Conservation (phyloP, 2,329 filamentous ascomycete genomes). For the Ceratocystis huliohia region DNA sequence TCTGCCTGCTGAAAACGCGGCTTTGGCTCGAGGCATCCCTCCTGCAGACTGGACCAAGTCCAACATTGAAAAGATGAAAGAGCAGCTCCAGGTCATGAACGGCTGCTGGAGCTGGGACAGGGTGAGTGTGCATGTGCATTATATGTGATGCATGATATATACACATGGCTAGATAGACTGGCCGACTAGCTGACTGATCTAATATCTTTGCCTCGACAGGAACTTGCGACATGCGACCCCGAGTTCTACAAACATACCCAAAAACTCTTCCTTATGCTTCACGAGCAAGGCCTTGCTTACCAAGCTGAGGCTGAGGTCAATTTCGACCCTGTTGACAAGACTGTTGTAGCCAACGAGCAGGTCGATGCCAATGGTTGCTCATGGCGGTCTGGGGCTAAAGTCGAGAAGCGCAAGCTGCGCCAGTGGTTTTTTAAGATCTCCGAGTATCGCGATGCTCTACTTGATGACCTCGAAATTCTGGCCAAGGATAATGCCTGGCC, state of each 20-base stretch:
- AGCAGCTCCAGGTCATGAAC: slow-evolving; percentile 66
- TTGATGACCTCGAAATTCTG: slow-evolving; percentile 57
- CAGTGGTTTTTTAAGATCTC: slow-evolving; percentile 90
- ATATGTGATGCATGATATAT: too few relatives aligned
- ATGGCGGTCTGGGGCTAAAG: slow-evolving; percentile 76
- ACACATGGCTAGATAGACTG: too few relatives aligned
- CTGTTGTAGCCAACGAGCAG: slow-evolving; percentile 84
- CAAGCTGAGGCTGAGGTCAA: slow-evolving; percentile 76
- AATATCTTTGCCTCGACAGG: slow-evolving; percentile 35
- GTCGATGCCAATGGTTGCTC: slow-evolving; percentile 76
- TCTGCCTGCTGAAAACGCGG: slow-evolving; percentile 80
- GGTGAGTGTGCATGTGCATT: slow-evolving; percentile 38
- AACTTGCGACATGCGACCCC: slow-evolving; percentile 73
- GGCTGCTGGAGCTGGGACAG: slow-evolving; percentile 71
- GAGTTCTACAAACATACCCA: slow-evolving; percentile 85
- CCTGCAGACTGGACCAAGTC: slow-evolving; percentile 65
- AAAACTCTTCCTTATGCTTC: slow-evolving; percentile 65
- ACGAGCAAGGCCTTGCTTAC: slow-evolving; percentile 64
- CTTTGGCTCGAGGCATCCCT: slow-evolving; percentile 66
- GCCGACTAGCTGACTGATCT: neutral
- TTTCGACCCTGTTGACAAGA: slow-evolving; percentile 80
- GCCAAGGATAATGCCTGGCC: slow-evolving; percentile 59
- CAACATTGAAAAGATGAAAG: slow-evolving; percentile 78
- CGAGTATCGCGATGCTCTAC: slow-evolving; percentile 57
- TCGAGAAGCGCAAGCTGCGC: slow-evolving; percentile 64